Evolutionary conservation across 108 stramenopile genomes (phyloP), one percentile per base, ranked within the genome.

Genomic region (Cyclotella kingstonii): DNA sequence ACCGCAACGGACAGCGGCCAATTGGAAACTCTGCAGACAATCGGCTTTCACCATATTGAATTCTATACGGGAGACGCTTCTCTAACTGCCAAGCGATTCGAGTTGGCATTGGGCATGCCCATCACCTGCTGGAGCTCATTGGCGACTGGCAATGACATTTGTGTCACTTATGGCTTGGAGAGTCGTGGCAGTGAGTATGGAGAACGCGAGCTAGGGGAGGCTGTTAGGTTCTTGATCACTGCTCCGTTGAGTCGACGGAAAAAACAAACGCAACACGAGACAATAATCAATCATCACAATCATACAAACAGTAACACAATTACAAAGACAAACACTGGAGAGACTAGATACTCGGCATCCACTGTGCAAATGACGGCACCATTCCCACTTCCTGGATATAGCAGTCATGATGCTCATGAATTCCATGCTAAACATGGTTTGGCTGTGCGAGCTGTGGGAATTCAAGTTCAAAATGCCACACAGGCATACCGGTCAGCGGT

Each of bases 1-100:
- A 8, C 12, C 50, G 11, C 30, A 31, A 14, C 27, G n/a, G 15
- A 50, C 18, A 7, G 31, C 23, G 47, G 53, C 31, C 23, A 41
- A 39, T 49, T 76, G 8, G 82, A 80, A 34, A 64, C 39, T 29
- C 78, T 84, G 38, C 77, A 77, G 42, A 75, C 79, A 9, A 17
- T 74, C 12, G 76, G 72, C 4, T 84, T 84, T 50, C 83, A 84
- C 66, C 83, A 84, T 65, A 62, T 84, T 9, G 83, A 84, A 67
- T 84, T 84, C 64, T 84, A 84, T 64, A 68, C 77, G 21, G 77
- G 80, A 0, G 83, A 84, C 34, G 83, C 83, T 17, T 44, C 63
- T 12, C 76, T 49, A 43, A 63, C 63, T 29, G 77, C 83, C 35
- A 39, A 66, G 31, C 77, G 74, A 46, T 79, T 84, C 41, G 68